These are phyloP conservation scores for Moelleriella libera DNA, from an alignment of 2,329 filamentous ascomycete genomes.

Conservation along the genomic window DNA sequence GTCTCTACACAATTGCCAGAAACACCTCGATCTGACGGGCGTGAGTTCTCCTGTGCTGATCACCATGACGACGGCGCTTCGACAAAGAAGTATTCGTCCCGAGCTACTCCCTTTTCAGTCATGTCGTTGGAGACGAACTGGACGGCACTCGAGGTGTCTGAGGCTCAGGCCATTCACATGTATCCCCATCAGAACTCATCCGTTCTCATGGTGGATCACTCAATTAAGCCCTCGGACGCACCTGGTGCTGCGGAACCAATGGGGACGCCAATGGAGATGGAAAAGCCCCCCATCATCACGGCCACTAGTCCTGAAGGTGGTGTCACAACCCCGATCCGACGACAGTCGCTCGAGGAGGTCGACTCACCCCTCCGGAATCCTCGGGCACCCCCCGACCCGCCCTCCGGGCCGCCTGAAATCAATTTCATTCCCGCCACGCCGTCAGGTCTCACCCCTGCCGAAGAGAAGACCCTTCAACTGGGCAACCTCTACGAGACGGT, in stretches of 20 bases:
- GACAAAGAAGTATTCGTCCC: conserved; percentile 35
- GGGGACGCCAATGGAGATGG: conserved; percentile 8
- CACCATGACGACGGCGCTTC: conserved; percentile 39
- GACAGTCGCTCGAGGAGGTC: conserved; percentile 35
- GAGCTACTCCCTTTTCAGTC: conserved; percentile 49
- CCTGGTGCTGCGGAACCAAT: conserved; percentile 19
- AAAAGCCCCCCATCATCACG: conserved; percentile 21
- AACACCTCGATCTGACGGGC: conserved; percentile 1
- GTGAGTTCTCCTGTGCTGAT: conserved; percentile 26
- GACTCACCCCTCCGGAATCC: conserved; percentile 51
- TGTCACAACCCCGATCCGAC: conserved; percentile 35
- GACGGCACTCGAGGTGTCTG: conserved; percentile 48
- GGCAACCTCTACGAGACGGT: conserved; percentile 39
- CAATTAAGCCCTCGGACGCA: conserved; percentile 32
- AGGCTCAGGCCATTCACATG: conserved; percentile 47
- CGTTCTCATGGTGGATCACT: conserved; percentile 44
- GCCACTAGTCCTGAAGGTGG: conserved; percentile 23
- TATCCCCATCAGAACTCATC: conserved; percentile 52
- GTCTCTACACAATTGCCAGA: conserved; percentile 1
- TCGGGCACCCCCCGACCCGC: conserved; percentile 41
- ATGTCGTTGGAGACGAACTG: conserved; percentile 46
- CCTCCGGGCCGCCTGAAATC: conserved; percentile 26
- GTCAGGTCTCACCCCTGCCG: conserved; percentile 40
- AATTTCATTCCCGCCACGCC: conserved; percentile 51
- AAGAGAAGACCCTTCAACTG: conserved; percentile 35